Evolutionary conservation across 257 asterid species (phyloP).

Genomic region (Echium plantagineum): DNA sequence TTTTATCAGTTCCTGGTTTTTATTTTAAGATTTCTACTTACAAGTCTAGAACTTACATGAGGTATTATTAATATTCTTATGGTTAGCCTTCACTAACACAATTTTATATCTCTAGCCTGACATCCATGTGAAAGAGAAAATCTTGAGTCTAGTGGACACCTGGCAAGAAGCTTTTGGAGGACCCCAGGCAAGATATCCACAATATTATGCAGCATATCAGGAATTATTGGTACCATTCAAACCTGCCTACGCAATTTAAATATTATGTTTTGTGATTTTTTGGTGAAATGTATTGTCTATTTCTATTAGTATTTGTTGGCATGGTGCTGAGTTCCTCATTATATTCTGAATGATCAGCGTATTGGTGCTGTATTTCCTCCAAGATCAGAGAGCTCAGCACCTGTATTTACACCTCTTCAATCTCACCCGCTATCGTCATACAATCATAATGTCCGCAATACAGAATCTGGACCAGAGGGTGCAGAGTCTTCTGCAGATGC

Average conservation of each 20-base stretch:
- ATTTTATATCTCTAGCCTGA: constrained; percentile 69
- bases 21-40: too few relatives aligned
- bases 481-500: constrained; percentile 90
- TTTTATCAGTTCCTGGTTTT: too few relatives aligned
- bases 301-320: constrained; percentile 9
- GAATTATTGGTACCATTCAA: constrained; percentile 62
- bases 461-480: constrained; percentile 50
- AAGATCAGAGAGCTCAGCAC: constrained; percentile 76
- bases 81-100: constrained; percentile 11
- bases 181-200: constrained; percentile 84
- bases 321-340: constrained; percentile 6
- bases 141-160: constrained; percentile 85
- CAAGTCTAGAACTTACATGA: background rate
- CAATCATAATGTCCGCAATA: constrained; percentile 66
- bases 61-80: background rate
- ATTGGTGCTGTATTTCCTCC: constrained; percentile 95
- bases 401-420: constrained; percentile 91
- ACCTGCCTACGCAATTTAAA: background rate
- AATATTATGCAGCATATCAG: constrained; percentile 87
- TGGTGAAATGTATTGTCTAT: constrained; percentile 2
- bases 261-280: constrained; percentile 3
- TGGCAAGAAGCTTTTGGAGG: constrained; percentile 99
- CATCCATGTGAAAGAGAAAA: constrained; percentile 92
- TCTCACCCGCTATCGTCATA: constrained; percentile 78
- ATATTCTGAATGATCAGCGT: constrained; percentile 39